Evolutionary conservation across 441 rosid species (phyloP).

Genomic region (Sinapis alba): DNA sequence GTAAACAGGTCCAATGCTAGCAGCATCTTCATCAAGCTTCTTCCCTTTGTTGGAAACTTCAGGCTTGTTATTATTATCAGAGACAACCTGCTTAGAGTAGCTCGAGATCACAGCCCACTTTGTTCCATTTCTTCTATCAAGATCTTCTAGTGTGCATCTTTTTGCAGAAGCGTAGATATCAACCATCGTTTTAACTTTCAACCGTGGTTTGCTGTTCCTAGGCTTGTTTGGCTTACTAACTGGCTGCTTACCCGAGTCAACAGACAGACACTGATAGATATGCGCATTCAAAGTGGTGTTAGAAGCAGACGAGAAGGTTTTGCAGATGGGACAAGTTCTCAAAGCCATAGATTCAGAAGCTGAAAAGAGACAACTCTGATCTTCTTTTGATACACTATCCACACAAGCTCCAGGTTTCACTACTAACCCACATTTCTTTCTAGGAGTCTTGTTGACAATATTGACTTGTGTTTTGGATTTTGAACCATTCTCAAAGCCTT

Average conservation of each 20-base stretch:
- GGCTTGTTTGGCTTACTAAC: constrained; percentile 63
- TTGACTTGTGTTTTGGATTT: constrained; percentile 27
- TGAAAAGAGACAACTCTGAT: constrained; percentile 51
- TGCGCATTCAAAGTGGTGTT: constrained; percentile 99
- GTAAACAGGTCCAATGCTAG: constrained; percentile 84
- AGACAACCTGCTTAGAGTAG: constrained; percentile 47
- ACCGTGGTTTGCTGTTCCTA: constrained; percentile 59
- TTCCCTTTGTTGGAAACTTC: constrained; percentile 49
- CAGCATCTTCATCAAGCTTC: constrained; percentile 51
- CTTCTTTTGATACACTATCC: constrained; percentile 69
- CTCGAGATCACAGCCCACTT: constrained; percentile 68
- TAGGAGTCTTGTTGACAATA: constrained; percentile 32
- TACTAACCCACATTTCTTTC: constrained; percentile 75
- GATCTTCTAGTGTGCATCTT: constrained; percentile 83
- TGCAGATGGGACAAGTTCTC: constrained; percentile 98
- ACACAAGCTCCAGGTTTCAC: constrained; percentile 73
- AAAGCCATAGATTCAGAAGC: constrained; percentile 76
- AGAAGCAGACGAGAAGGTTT: constrained; percentile 90
- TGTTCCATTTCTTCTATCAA: constrained; percentile 89
- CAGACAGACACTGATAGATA: constrained; percentile 94
- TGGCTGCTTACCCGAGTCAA: constrained; percentile 60
- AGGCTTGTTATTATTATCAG: constrained; percentile 40
- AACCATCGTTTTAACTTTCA: constrained; percentile 71
- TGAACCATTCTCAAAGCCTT: neutral
- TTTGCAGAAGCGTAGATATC: constrained; percentile 75